Base-by-base conservation (phyloP, 2,329 filamentous ascomycete genomes). In the Lecanicillium sp. region DNA sequence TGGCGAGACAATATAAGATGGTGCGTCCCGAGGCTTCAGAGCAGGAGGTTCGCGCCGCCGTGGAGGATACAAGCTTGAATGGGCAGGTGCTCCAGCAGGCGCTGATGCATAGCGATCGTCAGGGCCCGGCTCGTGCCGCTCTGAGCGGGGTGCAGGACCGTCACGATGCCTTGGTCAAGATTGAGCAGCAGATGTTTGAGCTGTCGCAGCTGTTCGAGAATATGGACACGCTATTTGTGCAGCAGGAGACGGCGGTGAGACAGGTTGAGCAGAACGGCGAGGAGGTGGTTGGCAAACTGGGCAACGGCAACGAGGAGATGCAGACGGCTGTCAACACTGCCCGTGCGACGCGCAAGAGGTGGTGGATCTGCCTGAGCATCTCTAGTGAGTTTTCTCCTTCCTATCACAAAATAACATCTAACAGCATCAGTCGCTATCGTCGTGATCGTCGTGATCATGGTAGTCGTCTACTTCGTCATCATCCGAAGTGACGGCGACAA, bases 341-440 rank as follows among this genome's bases (percentile, higher is more conserved):
- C 9, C 73, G 83, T 58, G 76, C 78, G 51, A 85, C 83, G 36
- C 75, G 85, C 50, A 85, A 80, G 68, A 94, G 94, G 87, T 95
- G 95, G 83, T 95, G 88, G 89, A 89, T 85, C 59, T 95, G 88
- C 70, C 65, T 95, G 50, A 80, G 82, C 53, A 86, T 95, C 54
- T 66, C 71, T 50, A 65, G 73, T 78, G 67, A 50, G 73, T 54
- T 15, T 22, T n/a, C n/a, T n/a, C n/a, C n/a, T n/a, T n/a, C n/a
- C n/a, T n/a, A n/a, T 4, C 30, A 18, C 13, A 9, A 4, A 6
- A 19, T 14, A 11, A 14, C 22, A 38, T 15, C 55, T 65, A 48
- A 63, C 48, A 38, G 37, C 15, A 13, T 16, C 41, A 74, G 70
- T 77, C 32, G 57, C 60, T 35, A 73, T 78, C 36, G 59, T 78